Base-by-base conservation (phyloP, 768 basidiomycete genomes). In the Dacryopinax spathularia region DNA sequence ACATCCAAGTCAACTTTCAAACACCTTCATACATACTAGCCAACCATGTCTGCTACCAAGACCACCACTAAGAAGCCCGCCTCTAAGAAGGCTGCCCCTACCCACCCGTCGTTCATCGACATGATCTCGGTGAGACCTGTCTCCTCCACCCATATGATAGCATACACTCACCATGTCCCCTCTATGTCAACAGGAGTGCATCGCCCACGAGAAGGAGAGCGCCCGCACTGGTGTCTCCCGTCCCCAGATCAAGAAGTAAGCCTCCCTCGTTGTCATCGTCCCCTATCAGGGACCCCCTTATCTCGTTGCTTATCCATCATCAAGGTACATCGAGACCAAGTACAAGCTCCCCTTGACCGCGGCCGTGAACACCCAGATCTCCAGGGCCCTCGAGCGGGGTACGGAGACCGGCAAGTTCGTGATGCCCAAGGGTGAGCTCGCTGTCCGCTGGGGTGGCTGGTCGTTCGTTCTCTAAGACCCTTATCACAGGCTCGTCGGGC, bases 301-400 rank as follows among this genome's bases (percentile, higher is more conserved):
- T 27, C 22, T 61, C 37, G 35, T 64, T 67, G 25, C 66, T 66
- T 61, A 62, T 44, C 31, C 60, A 31, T 10, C 63, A 36, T 44
- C 27, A 33, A 93, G 91, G 78, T 96, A 76, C 74, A 86, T 96
- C 63, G 91, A 91, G 75, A 79, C 82, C 64, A 84, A 80, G 69
- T 96, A 93, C 79, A 84, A 85, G 70, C 77, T 96, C 63, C 82
- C 85, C 68, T 87, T 92, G 66, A 86, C 85, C 61, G 79, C 86
- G 64, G 82, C 89, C 22, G 91, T 93, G 76, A 81, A 78, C 69
- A 83, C 81, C 44, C 86, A 89, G 75, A 81, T 97, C 69, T 82
- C 86, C 65, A 84, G 80, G 68, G 91, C 93, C 62, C 86, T 98
- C 72, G 77, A 82, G 62, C 76, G 80, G n/a, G 92, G 94, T 62